These are phyloP conservation scores for Nitzschia putrida DNA, from an alignment of 108 stramenopile species.

Conservation along the genomic window DNA sequence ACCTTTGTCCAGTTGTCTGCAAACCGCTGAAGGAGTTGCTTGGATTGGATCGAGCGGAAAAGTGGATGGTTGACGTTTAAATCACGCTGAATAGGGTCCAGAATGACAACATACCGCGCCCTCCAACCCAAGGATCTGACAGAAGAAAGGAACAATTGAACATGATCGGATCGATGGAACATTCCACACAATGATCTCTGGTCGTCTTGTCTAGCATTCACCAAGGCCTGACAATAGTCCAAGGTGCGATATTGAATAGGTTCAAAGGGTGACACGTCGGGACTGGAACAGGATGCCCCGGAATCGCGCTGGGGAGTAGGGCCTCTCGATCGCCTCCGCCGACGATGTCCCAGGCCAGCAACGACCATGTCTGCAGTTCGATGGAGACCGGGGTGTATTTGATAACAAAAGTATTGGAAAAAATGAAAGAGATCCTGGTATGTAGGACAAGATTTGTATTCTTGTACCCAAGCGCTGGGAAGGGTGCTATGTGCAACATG, in stretches of 20 bases:
- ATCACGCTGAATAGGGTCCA: slow-evolving; percentile 60
- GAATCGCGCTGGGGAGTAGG: background rate
- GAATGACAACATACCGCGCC: slow-evolving; percentile 64
- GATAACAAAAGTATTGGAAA: slow-evolving; percentile 23
- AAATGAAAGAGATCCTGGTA: slow-evolving; percentile 26
- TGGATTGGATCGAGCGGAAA: slow-evolving; percentile 25
- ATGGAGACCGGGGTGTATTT: slow-evolving; percentile 6
- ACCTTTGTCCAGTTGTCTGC: too few relatives aligned
- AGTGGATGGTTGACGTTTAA: slow-evolving; percentile 78
- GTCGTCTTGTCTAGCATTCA: background rate
- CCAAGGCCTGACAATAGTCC: slow-evolving; percentile 33
- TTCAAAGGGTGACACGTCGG: background rate
- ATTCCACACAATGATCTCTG: background rate
- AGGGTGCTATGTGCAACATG: slow-evolving; percentile 63
- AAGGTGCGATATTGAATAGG: slow-evolving; percentile 18
- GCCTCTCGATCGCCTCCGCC: background rate
- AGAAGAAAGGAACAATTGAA: slow-evolving; percentile 57
- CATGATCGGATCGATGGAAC: slow-evolving; percentile 36
- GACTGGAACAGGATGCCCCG: background rate
- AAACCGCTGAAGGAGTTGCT: too few relatives aligned
- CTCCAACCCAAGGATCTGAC: slow-evolving; percentile 80
- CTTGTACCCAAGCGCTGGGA: slow-evolving; percentile 37
- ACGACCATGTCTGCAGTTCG: slow-evolving; percentile 6
- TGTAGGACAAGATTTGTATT: slow-evolving; percentile 9
- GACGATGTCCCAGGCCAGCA: background rate